Evolutionary conservation across 202 grass and related monocot genomes (phyloP).

Genomic region (Digitaria exilis): DNA sequence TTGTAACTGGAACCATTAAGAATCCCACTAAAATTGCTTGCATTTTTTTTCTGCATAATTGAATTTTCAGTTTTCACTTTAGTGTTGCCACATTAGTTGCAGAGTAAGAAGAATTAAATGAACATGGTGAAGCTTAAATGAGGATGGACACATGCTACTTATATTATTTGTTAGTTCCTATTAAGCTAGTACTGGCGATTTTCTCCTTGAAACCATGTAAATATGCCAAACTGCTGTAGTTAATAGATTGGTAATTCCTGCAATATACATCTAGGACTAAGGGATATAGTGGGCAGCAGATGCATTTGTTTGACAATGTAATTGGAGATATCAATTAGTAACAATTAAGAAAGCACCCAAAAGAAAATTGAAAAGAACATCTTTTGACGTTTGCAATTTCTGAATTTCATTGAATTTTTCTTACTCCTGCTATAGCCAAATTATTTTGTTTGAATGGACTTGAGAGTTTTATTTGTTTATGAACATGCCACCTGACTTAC

Average conservation of each 20-base stretch:
- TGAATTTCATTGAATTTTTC: background rate
- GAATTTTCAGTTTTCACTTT: background rate
- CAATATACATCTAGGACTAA: background rate
- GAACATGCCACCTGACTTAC: conserved; percentile 18
- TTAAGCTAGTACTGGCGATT: background rate
- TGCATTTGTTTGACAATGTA: conserved; percentile 19
- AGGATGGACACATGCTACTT: background rate
- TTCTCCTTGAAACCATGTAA: too few relatives aligned
- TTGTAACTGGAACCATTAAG: background rate
- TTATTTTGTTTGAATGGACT: background rate
- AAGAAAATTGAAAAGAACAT: background rate
- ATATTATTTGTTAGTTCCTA: background rate
- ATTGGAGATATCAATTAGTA: conserved; percentile 17
- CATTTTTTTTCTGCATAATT: background rate
- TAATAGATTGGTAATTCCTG: background rate
- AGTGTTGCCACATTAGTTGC: background rate
- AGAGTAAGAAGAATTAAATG: background rate
- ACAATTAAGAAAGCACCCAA: background rate
- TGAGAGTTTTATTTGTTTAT: conserved; percentile 10
- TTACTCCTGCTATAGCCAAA: background rate
- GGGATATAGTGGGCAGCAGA: background rate
- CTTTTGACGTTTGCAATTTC: conserved; percentile 1
- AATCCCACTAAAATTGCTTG: conserved; percentile 3
- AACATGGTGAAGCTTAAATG: background rate
- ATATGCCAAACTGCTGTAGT: background rate